A percentile compares a stretch with the other conserved stretches of the same genome.
Evolutionary conservation across 2,329 filamentous ascomycete genomes (phyloP).

Genomic region (Beauveria australis): DNA sequence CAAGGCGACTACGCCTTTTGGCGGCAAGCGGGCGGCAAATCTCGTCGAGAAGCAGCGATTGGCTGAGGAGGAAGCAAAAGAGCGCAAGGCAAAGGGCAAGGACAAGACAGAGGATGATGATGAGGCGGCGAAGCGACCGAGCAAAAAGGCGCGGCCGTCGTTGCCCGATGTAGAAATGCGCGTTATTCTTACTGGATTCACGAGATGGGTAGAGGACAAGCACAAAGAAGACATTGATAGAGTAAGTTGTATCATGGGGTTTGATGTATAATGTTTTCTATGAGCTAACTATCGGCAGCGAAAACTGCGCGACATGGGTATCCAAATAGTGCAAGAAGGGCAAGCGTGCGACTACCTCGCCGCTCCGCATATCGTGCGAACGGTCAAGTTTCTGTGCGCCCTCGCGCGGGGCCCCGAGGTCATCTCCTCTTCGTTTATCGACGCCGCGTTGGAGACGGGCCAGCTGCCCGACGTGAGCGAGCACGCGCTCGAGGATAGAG

Average conservation of each 20-base stretch:
- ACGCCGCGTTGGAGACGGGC: conserved; percentile 63
- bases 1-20: conserved; percentile 46
- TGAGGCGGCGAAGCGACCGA: conserved; percentile 41
- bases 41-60: conserved; percentile 40
- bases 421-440: conserved; percentile 70
- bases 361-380: conserved; percentile 79
- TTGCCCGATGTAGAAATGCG: conserved; percentile 60
- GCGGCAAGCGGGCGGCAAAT: conserved; percentile 55
- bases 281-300: conserved; percentile 42
- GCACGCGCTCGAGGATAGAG: conserved; percentile 62
- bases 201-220: conserved; percentile 67
- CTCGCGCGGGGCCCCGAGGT: conserved; percentile 73
- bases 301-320: conserved; percentile 74
- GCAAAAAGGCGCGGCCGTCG: conserved; percentile 54
- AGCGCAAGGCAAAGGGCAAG: conserved; percentile 30
- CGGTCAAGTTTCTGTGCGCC: conserved; percentile 86
- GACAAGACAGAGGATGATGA: conserved; percentile 11
- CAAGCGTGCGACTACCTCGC: conserved; percentile 76
- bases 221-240: conserved; percentile 72
- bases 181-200: conserved; percentile 76
- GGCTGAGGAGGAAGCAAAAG: conserved; percentile 20
- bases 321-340: conserved; percentile 69
- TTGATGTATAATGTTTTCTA: conserved; percentile 14
- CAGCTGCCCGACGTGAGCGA: conserved; percentile 55
- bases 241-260: conserved; percentile 43